A percentile compares a stretch with the other conserved stretches of the same genome.
These are phyloP conservation scores for Orbilia javanica DNA, from an alignment of 2,329 filamentous ascomycete genomes.

Conservation along the genomic window DNA sequence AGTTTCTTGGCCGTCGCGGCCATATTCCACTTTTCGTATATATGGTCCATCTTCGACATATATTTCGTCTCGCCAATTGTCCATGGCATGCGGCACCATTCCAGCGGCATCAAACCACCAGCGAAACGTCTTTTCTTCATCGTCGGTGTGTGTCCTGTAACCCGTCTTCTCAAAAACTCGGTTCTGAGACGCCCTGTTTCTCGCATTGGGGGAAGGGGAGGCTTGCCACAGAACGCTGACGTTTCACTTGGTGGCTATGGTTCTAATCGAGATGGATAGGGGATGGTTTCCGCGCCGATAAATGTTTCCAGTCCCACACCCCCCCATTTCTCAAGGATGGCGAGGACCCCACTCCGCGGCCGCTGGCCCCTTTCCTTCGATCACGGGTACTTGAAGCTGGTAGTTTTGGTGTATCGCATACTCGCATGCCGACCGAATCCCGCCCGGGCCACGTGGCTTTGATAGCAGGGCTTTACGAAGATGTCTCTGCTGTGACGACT, in stretches of 20 bases:
- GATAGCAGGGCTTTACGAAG: constrained; percentile 96
- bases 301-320: constrained; percentile 92
- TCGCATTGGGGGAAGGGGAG: too few species aligned
- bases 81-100: constrained; percentile 88
- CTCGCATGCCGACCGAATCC: constrained; percentile 95
- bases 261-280: constrained; percentile 68
- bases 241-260: background rate
- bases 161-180: background rate
- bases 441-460: constrained; percentile 95
- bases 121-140: constrained; percentile 92
- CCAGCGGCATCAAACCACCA: constrained; percentile 78
- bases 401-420: constrained; percentile 97
- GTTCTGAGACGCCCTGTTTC: background rate
- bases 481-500: constrained; percentile 95
- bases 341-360: constrained; percentile 72
- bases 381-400: constrained; percentile 88
- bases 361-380: constrained; percentile 89
- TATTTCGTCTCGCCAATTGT: constrained; percentile 99
- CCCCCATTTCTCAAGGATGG: constrained; percentile 77
- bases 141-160: constrained; percentile 74
- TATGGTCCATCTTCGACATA: constrained; percentile 96
- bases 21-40: constrained; percentile 92
- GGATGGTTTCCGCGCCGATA: constrained; percentile 95
- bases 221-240: background rate
- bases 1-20: constrained; percentile 90